Percentiles rank a stretch among this genome's conserved stretches.
Conservation (phyloP, 345 rosid species). For the Lepidium didymum region DNA sequence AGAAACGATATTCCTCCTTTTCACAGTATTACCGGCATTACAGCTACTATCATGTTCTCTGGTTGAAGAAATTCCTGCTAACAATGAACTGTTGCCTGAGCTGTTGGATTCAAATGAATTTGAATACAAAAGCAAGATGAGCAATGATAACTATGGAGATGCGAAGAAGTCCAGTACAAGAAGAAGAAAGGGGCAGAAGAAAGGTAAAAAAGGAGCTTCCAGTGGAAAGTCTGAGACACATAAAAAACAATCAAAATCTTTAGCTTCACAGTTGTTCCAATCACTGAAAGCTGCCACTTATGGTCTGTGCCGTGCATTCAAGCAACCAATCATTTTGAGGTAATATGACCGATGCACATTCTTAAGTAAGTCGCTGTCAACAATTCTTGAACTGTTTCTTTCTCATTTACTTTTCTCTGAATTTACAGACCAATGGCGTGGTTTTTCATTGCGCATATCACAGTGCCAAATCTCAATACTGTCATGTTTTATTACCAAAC, state of each 20-base stretch:
- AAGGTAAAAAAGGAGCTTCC: slow-evolving; percentile 28
- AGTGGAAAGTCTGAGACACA: slow-evolving; percentile 24
- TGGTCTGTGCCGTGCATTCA: slow-evolving; percentile 59
- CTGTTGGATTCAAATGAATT: slow-evolving; percentile 25
- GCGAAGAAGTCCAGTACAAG: slow-evolving; percentile 41
- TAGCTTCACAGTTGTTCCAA: slow-evolving; percentile 40
- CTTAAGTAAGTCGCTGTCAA: neutral
- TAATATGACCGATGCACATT: slow-evolving; percentile 11
- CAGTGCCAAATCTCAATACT: slow-evolving; percentile 88
- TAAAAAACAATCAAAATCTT: slow-evolving; percentile 30
- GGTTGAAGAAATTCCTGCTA: slow-evolving; percentile 50
- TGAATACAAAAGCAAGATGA: slow-evolving; percentile 36
- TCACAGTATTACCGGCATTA: slow-evolving; percentile 56
- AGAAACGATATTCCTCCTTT: slow-evolving; percentile 69
- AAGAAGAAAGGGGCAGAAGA: slow-evolving; percentile 72
- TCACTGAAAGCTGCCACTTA: slow-evolving; percentile 64
- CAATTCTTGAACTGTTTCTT: slow-evolving; percentile 19
- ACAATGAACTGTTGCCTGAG: slow-evolving; percentile 28
- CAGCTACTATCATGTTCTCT: slow-evolving; percentile 74
- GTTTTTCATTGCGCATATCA: slow-evolving; percentile 87
- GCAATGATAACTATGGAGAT: slow-evolving; percentile 31
- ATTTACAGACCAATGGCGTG: slow-evolving; percentile 85
- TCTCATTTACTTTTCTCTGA: slow-evolving; percentile 9
- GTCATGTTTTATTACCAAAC: slow-evolving; percentile 96
- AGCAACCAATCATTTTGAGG: slow-evolving; percentile 80